These are phyloP conservation scores for Candida patagonica DNA, from an alignment of 805 yeast species.

Conservation along the genomic window DNA sequence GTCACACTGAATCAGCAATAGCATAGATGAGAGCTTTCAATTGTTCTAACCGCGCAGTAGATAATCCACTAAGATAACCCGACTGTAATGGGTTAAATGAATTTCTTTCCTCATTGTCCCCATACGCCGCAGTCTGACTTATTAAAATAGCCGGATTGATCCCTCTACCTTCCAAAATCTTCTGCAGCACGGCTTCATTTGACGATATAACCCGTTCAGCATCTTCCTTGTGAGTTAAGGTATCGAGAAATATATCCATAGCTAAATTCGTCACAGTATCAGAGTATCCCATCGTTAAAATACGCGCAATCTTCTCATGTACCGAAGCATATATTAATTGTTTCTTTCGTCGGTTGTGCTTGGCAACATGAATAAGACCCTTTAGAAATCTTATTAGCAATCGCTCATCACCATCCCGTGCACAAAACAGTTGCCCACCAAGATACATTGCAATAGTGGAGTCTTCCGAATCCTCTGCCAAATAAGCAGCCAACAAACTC, in stretches of 20 bases:
- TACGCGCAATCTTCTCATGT: constrained; percentile 12
- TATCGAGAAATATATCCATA: constrained; percentile 12
- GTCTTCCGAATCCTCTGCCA: constrained; percentile 12
- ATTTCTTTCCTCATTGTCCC: too few species aligned
- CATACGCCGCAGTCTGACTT: too few species aligned
- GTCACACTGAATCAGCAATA: too few species aligned
- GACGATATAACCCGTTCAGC: constrained; percentile 9
- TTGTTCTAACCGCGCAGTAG: too few species aligned
- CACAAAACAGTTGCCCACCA: constrained; percentile 19
- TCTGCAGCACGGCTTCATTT: too few species aligned
- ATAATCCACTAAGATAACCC: too few species aligned
- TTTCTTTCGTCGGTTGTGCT: constrained; percentile 11
- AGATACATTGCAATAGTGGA: constrained; percentile 17
- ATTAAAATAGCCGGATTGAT: too few species aligned
- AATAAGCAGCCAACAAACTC: constrained; percentile 14
- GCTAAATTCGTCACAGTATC: constrained; percentile 9
- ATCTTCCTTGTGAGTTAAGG: constrained; percentile 12
- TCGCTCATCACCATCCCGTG: constrained; percentile 14
- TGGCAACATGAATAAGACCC: constrained; percentile 14
- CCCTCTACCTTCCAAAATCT: too few species aligned
- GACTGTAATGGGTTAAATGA: too few species aligned
- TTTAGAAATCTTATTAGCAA: constrained; percentile 17
- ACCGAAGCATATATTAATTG: constrained; percentile 16
- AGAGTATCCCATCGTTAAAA: constrained; percentile 15
- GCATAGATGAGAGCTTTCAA: too few species aligned